phyloP scores from a whole-genome alignment of 2,329 filamentous ascomycete genomes.

The Teratosphaeria viscida region DNA sequence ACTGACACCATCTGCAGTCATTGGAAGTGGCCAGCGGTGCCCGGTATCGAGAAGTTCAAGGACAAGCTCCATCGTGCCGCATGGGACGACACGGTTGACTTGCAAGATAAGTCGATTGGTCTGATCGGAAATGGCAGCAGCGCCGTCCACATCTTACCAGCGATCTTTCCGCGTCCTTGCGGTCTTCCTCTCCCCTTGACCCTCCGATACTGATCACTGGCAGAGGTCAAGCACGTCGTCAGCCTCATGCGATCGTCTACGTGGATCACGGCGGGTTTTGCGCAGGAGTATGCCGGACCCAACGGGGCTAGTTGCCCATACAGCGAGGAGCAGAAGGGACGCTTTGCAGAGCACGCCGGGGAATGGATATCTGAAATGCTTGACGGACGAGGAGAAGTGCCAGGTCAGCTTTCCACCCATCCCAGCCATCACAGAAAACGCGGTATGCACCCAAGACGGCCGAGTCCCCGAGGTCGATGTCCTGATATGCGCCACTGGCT shows the following conservation, averaged over 20 bases:
- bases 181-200: not conserved
- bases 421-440: constrained; percentile 26
- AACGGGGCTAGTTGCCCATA: constrained; percentile 7
- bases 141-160: constrained; percentile 30
- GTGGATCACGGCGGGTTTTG: constrained; percentile 24
- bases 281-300: constrained; percentile 17
- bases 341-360: constrained; percentile 1
- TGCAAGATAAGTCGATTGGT: constrained; percentile 18
- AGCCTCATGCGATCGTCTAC: constrained; percentile 30
- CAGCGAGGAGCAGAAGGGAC: not conserved
- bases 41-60: constrained; percentile 25
- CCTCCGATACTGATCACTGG: not conserved
- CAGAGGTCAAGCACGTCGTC: constrained; percentile 20
- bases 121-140: constrained; percentile 26
- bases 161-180: constrained; percentile 18
- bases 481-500: constrained; percentile 39
- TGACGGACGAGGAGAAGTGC: constrained; percentile 35
- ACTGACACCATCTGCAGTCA: constrained; percentile 1
- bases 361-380: constrained; percentile 40
- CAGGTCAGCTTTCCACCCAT: constrained; percentile 32
- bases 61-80: constrained; percentile 27
- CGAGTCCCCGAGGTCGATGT: constrained; percentile 29
- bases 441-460: constrained; percentile 30
- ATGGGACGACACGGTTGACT: constrained; percentile 22
- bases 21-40: constrained; percentile 27